phyloP scores from a whole-genome alignment of 345 rosid genomes.

The Camelina laxa region DNA sequence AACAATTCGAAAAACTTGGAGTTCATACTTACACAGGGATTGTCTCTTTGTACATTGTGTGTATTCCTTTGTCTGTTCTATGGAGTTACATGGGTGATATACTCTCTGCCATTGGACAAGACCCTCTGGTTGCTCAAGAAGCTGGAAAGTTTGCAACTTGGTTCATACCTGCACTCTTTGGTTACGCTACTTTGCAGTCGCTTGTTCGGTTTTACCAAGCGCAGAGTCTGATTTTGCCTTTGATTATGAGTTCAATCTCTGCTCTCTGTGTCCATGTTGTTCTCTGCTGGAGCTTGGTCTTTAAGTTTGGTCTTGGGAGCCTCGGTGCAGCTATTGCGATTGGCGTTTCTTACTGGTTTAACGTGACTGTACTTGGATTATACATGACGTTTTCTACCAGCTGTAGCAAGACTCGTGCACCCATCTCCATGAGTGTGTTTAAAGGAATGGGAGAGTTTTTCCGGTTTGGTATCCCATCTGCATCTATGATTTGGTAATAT shows the following conservation, averaged over 20 bases:
- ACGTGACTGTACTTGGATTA: conserved; percentile 53
- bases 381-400: conserved; percentile 55
- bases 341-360: conserved; percentile 59
- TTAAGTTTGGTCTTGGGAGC: conserved; percentile 51
- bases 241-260: conserved; percentile 57
- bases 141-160: conserved; percentile 60
- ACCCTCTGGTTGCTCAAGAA: conserved; percentile 58
- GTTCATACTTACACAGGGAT: conserved; percentile 63
- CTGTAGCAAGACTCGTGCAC: conserved; percentile 54
- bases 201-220: conserved; percentile 60
- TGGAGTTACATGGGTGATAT: conserved; percentile 65
- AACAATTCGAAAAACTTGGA: conserved; percentile 62
- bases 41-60: conserved; percentile 49
- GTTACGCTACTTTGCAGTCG: conserved; percentile 63
- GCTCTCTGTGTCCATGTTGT: conserved; percentile 53
- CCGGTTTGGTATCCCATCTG: conserved; percentile 72
- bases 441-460: conserved; percentile 60
- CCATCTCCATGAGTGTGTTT: conserved; percentile 53
- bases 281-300: conserved; percentile 66
- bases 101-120: conserved; percentile 60
- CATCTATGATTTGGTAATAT: conserved; percentile 72
- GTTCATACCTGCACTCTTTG: conserved; percentile 68
- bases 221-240: conserved; percentile 60
- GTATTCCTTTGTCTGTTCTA: conserved; percentile 59
- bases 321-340: conserved; percentile 60